Evolutionary conservation across 306 rosid genomes (phyloP).

Genomic region (Geum urbanum): DNA sequence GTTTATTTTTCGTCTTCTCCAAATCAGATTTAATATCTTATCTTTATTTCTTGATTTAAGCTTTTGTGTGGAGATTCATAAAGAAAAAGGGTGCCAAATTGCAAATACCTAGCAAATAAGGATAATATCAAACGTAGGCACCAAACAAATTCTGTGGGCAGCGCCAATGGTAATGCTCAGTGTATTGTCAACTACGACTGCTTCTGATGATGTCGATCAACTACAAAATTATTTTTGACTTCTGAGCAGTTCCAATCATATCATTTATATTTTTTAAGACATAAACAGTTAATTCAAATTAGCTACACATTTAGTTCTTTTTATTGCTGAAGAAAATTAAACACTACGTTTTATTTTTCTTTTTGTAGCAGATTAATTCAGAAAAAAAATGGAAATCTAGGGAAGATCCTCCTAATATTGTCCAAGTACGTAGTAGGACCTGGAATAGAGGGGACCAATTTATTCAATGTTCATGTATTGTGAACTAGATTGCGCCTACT

Average conservation of each 20-base stretch:
- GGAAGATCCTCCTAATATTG: background rate
- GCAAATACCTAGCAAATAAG: background rate
- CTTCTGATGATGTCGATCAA: background rate
- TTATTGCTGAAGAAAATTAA: too few relatives aligned
- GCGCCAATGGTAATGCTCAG: conserved; percentile 17
- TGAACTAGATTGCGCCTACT: conserved; percentile 8
- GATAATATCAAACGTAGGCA: background rate
- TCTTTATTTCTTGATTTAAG: background rate
- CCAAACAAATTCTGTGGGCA: conserved; percentile 19
- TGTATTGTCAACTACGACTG: background rate
- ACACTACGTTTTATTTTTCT: too few relatives aligned
- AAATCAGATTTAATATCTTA: background rate
- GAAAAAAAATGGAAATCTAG: background rate
- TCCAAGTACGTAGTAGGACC: conserved; percentile 6
- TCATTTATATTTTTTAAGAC: too few relatives aligned
- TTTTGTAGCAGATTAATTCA: too few relatives aligned
- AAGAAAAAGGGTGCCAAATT: background rate
- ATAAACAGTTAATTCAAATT: too few relatives aligned
- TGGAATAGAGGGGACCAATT: conserved; percentile 13
- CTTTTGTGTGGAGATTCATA: background rate
- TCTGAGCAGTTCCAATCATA: too few relatives aligned
- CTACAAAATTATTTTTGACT: too few relatives aligned
- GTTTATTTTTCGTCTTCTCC: background rate
- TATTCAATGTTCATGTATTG: background rate
- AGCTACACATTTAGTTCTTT: too few relatives aligned